Evolutionary conservation across 257 asterid species (phyloP).

Genomic region (Phtheirospermum japonicum): DNA sequence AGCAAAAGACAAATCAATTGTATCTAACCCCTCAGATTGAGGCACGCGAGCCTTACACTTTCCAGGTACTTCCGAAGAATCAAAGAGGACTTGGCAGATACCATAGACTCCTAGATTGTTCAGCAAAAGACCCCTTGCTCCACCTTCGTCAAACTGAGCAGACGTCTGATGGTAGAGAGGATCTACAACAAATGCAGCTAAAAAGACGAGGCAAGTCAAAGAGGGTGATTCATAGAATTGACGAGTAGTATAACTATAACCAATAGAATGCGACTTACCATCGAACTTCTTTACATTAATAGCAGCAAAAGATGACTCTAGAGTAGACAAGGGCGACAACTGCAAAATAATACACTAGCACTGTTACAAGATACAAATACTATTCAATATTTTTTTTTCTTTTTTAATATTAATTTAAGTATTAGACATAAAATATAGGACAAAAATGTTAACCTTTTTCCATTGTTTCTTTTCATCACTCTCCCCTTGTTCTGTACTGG

Average conservation of each 20-base stretch:
- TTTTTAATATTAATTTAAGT: slow-evolving; percentile 11
- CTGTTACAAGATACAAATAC: slow-evolving; percentile 24
- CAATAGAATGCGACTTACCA: slow-evolving; percentile 50
- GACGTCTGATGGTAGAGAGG: slow-evolving; percentile 99
- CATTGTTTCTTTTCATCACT: slow-evolving; percentile 51
- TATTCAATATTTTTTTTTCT: neutral
- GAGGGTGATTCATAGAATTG: neutral
- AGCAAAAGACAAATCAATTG: slow-evolving; percentile 76
- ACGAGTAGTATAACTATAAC: no score
- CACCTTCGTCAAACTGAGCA: slow-evolving; percentile 98
- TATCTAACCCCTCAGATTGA: slow-evolving; percentile 40
- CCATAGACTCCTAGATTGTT: slow-evolving; percentile 94
- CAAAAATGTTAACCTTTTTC: slow-evolving; percentile 57
- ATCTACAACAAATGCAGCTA: slow-evolving; percentile 91
- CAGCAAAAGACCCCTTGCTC: slow-evolving; percentile 90
- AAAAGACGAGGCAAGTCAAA: slow-evolving; percentile 18
- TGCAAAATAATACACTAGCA: slow-evolving; percentile 39
- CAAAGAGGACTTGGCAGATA: slow-evolving; percentile 85
- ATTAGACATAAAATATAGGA: slow-evolving; percentile 11
- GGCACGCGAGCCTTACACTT: slow-evolving; percentile 41
- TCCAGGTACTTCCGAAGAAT: slow-evolving; percentile 89
- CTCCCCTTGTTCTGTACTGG: slow-evolving; percentile 44
- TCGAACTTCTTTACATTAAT: slow-evolving; percentile 88
- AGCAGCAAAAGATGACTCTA: slow-evolving; percentile 83
- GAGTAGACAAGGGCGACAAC: slow-evolving; percentile 85